phyloP scores from a whole-genome alignment of 139 green algal species.

The Chlorella ohadii region DNA sequence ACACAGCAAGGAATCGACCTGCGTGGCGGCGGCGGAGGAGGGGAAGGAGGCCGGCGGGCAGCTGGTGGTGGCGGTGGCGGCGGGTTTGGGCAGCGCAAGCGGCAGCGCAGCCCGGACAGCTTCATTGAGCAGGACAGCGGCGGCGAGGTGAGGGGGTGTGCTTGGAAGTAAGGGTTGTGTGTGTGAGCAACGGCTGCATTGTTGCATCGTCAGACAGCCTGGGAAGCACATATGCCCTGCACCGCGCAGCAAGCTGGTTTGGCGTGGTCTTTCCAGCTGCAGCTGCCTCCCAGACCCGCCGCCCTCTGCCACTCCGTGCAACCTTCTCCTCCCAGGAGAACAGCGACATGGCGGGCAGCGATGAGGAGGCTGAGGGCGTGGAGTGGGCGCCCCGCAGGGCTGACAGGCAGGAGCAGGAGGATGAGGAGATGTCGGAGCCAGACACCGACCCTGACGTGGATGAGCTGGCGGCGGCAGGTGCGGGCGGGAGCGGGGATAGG shows the following conservation, averaged over 20 bases:
- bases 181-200: not conserved
- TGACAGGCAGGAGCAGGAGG: slow-evolving; percentile 12
- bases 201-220: no score
- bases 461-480: slow-evolving; percentile 27
- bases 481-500: not conserved
- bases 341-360: not conserved
- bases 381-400: slow-evolving; percentile 17
- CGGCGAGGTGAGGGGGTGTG: slow-evolving; percentile 15
- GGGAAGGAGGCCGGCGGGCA: not conserved
- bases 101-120: slow-evolving; percentile 25
- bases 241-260: not conserved
- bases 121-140: slow-evolving; percentile 36
- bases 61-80: slow-evolving; percentile 3
- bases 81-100: slow-evolving; percentile 4
- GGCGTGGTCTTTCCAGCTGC: no score
- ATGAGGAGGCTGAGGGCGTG: not conserved
- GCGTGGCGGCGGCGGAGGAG: not conserved
- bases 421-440: slow-evolving; percentile 13
- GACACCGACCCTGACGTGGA: not conserved
- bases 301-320: not conserved
- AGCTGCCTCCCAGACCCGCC: not conserved
- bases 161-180: not conserved
- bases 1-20: not conserved
- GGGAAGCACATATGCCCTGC: not conserved
- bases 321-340: no score